Conservation (phyloP, 169 alveolate species). For the Plasmodium sp. region DNA sequence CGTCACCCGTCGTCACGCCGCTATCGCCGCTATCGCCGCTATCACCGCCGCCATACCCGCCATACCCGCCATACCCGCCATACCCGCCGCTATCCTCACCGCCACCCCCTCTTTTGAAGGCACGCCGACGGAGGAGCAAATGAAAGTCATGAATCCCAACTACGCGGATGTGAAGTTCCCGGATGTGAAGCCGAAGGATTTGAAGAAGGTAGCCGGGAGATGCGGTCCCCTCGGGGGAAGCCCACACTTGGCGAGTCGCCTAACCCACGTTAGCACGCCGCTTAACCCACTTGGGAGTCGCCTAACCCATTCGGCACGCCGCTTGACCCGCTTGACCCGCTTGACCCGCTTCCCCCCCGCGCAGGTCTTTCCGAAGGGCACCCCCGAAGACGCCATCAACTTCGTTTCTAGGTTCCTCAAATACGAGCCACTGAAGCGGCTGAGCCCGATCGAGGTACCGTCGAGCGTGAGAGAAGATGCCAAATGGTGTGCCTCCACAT, state of each 20-base stretch:
- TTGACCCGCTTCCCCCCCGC: neutral
- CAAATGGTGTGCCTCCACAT: neutral
- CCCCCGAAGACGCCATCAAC: conserved; percentile 87
- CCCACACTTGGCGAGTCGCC: neutral
- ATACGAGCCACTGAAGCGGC: conserved; percentile 90
- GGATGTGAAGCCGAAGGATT: conserved; percentile 83
- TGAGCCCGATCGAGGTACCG: conserved; percentile 86
- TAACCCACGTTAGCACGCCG: neutral
- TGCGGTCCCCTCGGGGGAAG: neutral
- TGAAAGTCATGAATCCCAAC: conserved; percentile 95
- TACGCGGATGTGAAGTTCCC: conserved; percentile 94
- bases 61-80: no score
- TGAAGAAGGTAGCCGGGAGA: conserved; percentile 18
- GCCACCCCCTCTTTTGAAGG: conserved; percentile 84
- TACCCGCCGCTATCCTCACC: no score
- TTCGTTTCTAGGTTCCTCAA: conserved; percentile 84
- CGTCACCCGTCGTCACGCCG: no score
- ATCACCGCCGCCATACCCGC: no score
- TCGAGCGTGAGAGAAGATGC: neutral
- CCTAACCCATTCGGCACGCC: no score
- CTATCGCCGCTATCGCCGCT: no score
- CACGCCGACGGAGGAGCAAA: conserved; percentile 94
- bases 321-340: no score
- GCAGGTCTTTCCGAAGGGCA: conserved; percentile 83
- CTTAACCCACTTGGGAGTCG: no score